These are phyloP conservation scores for Ligustrum vulgare DNA, from an alignment of 257 asterid genomes.

Conservation along the genomic window DNA sequence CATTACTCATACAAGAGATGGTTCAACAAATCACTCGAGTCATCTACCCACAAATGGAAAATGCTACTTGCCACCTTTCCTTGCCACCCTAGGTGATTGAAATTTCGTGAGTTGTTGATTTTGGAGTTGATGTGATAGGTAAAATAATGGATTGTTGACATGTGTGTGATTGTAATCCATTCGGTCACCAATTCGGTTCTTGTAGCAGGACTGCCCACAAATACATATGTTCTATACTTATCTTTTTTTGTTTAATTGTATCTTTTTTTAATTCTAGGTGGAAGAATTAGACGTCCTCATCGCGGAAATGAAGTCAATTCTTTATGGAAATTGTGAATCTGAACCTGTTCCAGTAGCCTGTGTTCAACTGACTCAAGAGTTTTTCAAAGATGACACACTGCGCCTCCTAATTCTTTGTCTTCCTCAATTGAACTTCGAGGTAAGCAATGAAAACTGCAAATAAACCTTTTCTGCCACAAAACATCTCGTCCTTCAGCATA, in stretches of 20 bases:
- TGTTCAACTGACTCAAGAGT: constrained; percentile 70
- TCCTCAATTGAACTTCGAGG: constrained; percentile 83
- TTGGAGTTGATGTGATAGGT: too few relatives aligned
- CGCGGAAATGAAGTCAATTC: constrained; percentile 64
- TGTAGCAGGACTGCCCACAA: neutral
- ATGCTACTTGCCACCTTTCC: too few relatives aligned
- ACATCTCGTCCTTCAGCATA: neutral
- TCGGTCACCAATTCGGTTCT: too few relatives aligned
- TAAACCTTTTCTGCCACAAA: neutral
- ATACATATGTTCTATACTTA: neutral
- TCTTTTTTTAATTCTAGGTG: constrained; percentile 49
- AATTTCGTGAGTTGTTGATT: too few relatives aligned
- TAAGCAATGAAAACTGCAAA: constrained; percentile 10
- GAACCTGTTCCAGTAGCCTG: constrained; percentile 83
- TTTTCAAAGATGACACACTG: constrained; percentile 61
- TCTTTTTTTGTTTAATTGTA: neutral
- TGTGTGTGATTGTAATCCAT: too few relatives aligned
- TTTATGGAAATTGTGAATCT: constrained; percentile 66
- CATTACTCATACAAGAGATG: too few relatives aligned
- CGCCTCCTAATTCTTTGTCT: constrained; percentile 71
- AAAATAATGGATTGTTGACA: too few relatives aligned
- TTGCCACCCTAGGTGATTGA: too few relatives aligned
- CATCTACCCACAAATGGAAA: neutral
- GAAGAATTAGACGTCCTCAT: constrained; percentile 52
- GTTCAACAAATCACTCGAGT: neutral